Evolutionary conservation across 1,284 basidiomycete genomes (phyloP), one percentile per base, ranked within the genome.

Genomic region (Heterobasidion parviporum): DNA sequence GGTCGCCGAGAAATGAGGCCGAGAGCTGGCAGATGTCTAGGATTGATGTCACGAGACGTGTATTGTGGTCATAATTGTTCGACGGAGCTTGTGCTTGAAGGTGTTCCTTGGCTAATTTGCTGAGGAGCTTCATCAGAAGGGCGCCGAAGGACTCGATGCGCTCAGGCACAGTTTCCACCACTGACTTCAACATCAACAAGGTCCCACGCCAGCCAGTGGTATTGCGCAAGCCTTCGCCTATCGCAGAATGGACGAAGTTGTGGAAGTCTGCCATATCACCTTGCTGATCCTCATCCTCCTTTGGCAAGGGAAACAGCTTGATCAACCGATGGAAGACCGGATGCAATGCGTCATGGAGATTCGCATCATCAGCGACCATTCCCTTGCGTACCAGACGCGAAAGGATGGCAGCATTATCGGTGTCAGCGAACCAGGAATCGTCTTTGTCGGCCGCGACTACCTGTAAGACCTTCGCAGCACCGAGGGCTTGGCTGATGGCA

Each of bases 361-460:
- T 75, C 50, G 78, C 70, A 58, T 95, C 92, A 50, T 94, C 90
- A 20, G 82, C 85, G 8, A 85, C 70, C 68, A 94, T 76, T n/a
- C 92, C 90, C 71, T 92, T 96, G 60, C 92, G 89, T 52, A 99
- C 79, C 32, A 99, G 82, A 63, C 89, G 89, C 64, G 91, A 88
- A n/a, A 99, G 76, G n/a, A 89, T 80, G 1, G 78, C 71, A 0
- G 89, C 82, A 66, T 98, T 94, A 43, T 78, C 68, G 8, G 71
- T 74, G 64, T 90, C 61, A 15, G 54, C 38, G 36, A 59, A 90
- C 96, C 96, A 99, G 0, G 80, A 71, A 60, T 95, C 89, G 44
- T 86, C 79, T 67, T 96, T 92, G 65, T 92, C 90, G 3, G 86
- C 79, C 2, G 91, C 79, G 50, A 98, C 87, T 16, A 94, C 85